Base-by-base conservation (phyloP, 768 basidiomycete genomes). In the Leccinum imitatum region DNA sequence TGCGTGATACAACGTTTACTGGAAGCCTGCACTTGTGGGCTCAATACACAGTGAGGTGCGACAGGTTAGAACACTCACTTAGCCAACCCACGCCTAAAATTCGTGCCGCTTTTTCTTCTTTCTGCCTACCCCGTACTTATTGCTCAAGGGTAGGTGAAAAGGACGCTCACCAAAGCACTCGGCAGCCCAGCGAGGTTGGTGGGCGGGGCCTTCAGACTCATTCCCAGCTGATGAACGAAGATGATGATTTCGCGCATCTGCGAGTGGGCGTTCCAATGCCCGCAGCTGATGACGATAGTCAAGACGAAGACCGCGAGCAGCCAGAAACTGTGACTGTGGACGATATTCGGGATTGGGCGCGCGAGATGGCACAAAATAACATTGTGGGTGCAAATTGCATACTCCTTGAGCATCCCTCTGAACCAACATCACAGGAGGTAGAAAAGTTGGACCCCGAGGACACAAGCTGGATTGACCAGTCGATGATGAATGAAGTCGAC, bases 101-200 rank as follows among this genome's bases (percentile, higher is more conserved):
- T 86, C 86, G 57, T 80, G 75, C 41, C 80, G 87, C 87, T 61
- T 84, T 82, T 72, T 87, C 51, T 63, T 87, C 88, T 78, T 87
- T 60, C 81, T 84, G 19, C 82, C 87, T 4, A 53, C 62, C 0
- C 85, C 87, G 4, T 61, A n/a, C 63, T 52, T 39, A 41, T 37
- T 39, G 44, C 21, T 51, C 25, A 41, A 56, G n/a, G 21, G 13
- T 10, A 37, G 6, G n/a, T 31, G 31, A 27, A 25, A 58, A 17
- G 27, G 19, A 25, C 15, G 72, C 81, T 72, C 66, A 86, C 86
- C 76, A 41, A 70, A 67, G 39, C 85, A 87, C 61, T 65, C 74
- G 33, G 84, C 84, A 5, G 76, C 77, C 86, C 86, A 87, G 6
- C 75, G 79, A 11, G 85, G 84, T 50, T 78, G 74, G 64, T 87